These are phyloP conservation scores for Drechslerella coelobrocha DNA, from an alignment of 2,329 filamentous ascomycete genomes.

Conservation along the genomic window DNA sequence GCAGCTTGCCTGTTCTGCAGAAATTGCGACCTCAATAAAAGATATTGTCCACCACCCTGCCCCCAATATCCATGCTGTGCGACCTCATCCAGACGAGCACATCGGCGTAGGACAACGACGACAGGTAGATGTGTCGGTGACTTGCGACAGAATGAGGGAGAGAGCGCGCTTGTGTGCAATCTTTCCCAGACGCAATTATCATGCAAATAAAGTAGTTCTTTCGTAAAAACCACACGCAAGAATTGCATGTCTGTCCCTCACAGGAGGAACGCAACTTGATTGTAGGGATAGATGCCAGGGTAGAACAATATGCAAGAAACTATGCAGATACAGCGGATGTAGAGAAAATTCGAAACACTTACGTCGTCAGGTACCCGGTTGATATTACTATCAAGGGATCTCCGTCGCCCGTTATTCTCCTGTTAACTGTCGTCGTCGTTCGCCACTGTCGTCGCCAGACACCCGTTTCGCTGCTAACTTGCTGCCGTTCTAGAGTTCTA, in stretches of 20 bases:
- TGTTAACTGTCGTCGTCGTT: constrained; percentile 1
- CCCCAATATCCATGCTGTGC: constrained; percentile 19
- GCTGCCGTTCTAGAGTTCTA: constrained; percentile 20
- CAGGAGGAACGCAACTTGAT: neutral
- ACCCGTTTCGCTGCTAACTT: constrained; percentile 6
- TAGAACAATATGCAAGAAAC: constrained; percentile 9
- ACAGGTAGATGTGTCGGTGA: neutral
- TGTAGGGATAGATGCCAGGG: constrained; percentile 3
- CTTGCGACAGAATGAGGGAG: constrained; percentile 5
- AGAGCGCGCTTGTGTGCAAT: too few relatives aligned
- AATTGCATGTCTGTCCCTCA: too few relatives aligned
- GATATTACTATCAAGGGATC: neutral
- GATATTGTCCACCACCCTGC: neutral
- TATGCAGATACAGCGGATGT: neutral
- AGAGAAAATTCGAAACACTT: constrained; percentile 19
- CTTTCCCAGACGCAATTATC: too few relatives aligned
- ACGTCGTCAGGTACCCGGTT: constrained; percentile 18
- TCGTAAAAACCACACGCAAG: too few relatives aligned
- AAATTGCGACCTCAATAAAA: constrained; percentile 45
- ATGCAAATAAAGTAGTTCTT: neutral
- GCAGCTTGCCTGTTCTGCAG: constrained; percentile 22
- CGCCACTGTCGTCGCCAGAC: neutral
- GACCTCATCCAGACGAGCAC: constrained; percentile 17
- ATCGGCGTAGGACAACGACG: neutral
- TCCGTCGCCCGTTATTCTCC: too few relatives aligned